Conservation (phyloP, 176 grass and related monocot species). For the Zoysia japonica region DNA sequence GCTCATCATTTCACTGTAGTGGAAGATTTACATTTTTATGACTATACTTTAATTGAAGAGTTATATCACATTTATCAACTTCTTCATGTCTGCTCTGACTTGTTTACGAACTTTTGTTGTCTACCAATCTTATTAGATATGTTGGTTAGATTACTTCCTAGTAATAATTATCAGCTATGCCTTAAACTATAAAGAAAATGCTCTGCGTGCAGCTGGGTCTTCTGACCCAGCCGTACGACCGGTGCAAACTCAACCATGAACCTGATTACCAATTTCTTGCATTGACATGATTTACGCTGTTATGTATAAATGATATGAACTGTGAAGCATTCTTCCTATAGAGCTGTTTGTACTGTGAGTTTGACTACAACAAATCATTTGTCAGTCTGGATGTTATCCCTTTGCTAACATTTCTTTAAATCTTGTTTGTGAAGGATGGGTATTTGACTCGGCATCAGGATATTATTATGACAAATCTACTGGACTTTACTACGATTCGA, state of each 20-base stretch:
- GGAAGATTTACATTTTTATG: neutral
- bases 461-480: constrained; percentile 75
- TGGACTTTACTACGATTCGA: constrained; percentile 71
- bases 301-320: neutral
- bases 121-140: neutral
- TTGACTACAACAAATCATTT: neutral
- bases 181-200: neutral
- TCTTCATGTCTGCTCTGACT: too few relatives aligned
- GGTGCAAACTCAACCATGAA: neutral
- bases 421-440: constrained; percentile 60
- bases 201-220: neutral
- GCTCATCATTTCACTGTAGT: neutral
- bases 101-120: neutral
- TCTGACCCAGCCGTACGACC: neutral
- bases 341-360: neutral
- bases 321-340: constrained; percentile 3
- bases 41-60: neutral
- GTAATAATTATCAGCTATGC: neutral
- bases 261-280: neutral
- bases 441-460: constrained; percentile 62
- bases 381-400: neutral
- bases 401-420: constrained; percentile 32
- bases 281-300: neutral
- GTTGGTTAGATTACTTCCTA: neutral
- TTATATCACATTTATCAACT: too few relatives aligned